These are phyloP conservation scores for Phytophthora boehmeriae DNA, from an alignment of 352 stramenopile species.

Conservation along the genomic window DNA sequence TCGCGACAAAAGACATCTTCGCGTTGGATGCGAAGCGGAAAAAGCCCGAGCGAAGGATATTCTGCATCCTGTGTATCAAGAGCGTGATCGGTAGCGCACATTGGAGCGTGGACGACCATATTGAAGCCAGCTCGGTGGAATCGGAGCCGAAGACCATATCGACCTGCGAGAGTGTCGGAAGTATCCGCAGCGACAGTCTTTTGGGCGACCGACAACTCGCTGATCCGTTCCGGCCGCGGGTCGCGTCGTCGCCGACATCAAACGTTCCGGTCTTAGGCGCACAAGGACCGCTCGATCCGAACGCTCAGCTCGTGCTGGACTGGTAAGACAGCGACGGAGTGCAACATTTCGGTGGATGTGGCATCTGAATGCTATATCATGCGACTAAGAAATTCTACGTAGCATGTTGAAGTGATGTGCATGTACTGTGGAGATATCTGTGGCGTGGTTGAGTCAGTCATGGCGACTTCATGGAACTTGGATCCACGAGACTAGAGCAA, in stretches of 20 bases:
- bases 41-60: slow-evolving; percentile 22
- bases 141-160: slow-evolving; percentile 12
- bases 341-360: not conserved
- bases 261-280: slow-evolving; percentile 21
- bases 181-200: slow-evolving; percentile 25
- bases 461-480: not conserved
- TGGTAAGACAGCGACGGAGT: slow-evolving; percentile 12
- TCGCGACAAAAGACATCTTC: slow-evolving; percentile 38
- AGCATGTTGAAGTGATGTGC: not conserved
- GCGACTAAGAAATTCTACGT: not conserved
- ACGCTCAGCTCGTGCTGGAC: slow-evolving; percentile 25
- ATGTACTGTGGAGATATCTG: not conserved
- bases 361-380: not conserved
- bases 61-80: slow-evolving; percentile 42
- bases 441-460: not conserved
- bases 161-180: slow-evolving; percentile 23
- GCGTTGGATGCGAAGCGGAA: slow-evolving; percentile 25
- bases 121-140: not conserved
- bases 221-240: slow-evolving; percentile 24
- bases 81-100: slow-evolving; percentile 21
- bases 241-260: slow-evolving; percentile 23
- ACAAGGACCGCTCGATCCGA: slow-evolving; percentile 9
- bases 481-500: no score
- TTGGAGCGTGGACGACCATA: slow-evolving; percentile 1
- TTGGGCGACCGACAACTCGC: slow-evolving; percentile 18